These are phyloP conservation scores for Curvularia eragrostidis DNA, from an alignment of 2,329 filamentous ascomycete species.

Conservation along the genomic window DNA sequence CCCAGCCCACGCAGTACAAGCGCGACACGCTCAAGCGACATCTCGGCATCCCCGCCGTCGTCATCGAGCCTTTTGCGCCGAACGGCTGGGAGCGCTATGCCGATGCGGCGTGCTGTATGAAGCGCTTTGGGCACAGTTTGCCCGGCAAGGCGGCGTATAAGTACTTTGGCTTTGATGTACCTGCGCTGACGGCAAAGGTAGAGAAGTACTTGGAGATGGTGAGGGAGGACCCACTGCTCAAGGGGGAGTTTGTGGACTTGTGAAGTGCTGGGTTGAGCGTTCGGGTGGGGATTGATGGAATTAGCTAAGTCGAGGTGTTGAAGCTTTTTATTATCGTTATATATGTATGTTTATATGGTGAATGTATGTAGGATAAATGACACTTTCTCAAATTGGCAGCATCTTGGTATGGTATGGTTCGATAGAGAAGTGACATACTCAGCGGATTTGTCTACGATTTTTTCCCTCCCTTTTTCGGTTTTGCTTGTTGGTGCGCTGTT, in stretches of 20 bases:
- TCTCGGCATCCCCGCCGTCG: constrained; percentile 56
- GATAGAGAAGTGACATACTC: not conserved
- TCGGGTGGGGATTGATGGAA: not conserved
- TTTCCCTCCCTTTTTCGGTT: not conserved
- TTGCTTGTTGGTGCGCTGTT: not conserved
- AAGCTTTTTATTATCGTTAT: not conserved
- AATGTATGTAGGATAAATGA: not conserved
- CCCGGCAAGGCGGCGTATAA: constrained; percentile 63
- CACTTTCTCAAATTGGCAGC: not conserved
- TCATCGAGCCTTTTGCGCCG: constrained; percentile 66
- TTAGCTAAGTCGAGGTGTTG: not conserved
- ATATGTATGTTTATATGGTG: not conserved
- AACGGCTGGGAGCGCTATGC: constrained; percentile 68
- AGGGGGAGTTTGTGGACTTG: constrained; percentile 43
- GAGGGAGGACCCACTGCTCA: constrained; percentile 45
- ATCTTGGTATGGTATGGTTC: not conserved
- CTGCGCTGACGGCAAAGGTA: constrained; percentile 53
- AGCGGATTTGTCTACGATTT: not conserved
- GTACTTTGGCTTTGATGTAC: constrained; percentile 57
- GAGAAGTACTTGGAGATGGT: constrained; percentile 46
- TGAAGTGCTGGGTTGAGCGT: constrained; percentile 10
- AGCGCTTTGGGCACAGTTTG: constrained; percentile 62
- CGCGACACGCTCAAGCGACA: constrained; percentile 55
- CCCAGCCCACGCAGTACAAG: constrained; percentile 56
- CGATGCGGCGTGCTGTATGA: constrained; percentile 62